A percentile compares a stretch with the other conserved stretches of the same genome.
These are phyloP conservation scores for Hymenoscyphus albidus DNA, from an alignment of 2,329 filamentous ascomycete species.

Conservation along the genomic window DNA sequence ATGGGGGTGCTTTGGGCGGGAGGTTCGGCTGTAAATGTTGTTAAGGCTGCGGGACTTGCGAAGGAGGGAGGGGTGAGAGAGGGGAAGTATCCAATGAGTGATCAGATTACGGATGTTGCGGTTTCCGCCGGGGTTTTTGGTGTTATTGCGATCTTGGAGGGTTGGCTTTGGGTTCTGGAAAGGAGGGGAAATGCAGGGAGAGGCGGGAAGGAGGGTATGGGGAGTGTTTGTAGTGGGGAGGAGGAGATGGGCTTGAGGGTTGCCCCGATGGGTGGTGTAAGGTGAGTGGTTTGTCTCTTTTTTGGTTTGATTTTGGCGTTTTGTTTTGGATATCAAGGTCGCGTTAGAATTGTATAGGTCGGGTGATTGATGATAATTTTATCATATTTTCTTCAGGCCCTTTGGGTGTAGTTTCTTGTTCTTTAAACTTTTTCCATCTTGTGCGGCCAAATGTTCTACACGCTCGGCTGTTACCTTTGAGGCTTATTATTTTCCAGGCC, in stretches of 20 bases:
- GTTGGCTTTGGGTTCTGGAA: conserved; percentile 25
- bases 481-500: too few relatives aligned
- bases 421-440: not conserved
- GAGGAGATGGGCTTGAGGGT: conserved; percentile 6
- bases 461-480: too few relatives aligned
- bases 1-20: conserved; percentile 31
- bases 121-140: conserved; percentile 37
- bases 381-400: not conserved
- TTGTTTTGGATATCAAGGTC: too few relatives aligned
- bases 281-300: not conserved
- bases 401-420: not conserved
- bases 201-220: conserved; percentile 4
- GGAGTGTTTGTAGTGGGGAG: conserved; percentile 12
- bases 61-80: conserved; percentile 32
- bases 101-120: conserved; percentile 35
- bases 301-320: too few relatives aligned
- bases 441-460: not conserved
- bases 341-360: not conserved
- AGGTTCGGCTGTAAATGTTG: conserved; percentile 27
- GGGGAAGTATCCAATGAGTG: conserved; percentile 34
- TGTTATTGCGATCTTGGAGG: conserved; percentile 31
- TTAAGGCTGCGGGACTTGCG: conserved; percentile 32
- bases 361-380: not conserved
- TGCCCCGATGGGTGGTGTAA: not conserved
- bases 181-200: conserved; percentile 15